Percentiles rank a stretch among this genome's conserved stretches.
These are phyloP conservation scores for Fusarium pseudonygamai DNA, from an alignment of 2,329 filamentous ascomycete species.

Conservation along the genomic window DNA sequence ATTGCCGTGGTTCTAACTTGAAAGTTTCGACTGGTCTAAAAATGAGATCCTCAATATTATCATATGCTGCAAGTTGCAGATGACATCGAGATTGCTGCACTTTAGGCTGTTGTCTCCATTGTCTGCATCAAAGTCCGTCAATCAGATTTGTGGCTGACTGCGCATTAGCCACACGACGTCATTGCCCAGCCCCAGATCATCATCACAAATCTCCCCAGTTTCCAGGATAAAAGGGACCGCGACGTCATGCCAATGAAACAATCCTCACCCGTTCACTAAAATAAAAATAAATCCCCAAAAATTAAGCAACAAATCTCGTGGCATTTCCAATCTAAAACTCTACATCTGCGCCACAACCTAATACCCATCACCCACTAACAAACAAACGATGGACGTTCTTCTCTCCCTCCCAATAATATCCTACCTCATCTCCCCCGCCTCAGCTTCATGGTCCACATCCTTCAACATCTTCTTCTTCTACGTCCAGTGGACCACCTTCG, in stretches of 20 bases:
- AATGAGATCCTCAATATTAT: neutral
- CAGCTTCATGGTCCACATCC: slow-evolving; percentile 78
- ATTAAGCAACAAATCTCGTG: neutral
- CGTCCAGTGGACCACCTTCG: slow-evolving; percentile 86
- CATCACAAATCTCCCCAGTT: neutral
- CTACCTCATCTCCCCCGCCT: slow-evolving; percentile 68
- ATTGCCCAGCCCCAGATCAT: neutral
- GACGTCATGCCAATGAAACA: slow-evolving; percentile 28
- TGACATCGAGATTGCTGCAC: neutral
- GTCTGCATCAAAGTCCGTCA: too few relatives aligned
- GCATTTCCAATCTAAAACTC: neutral
- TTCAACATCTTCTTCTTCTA: slow-evolving; percentile 91
- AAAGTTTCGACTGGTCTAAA: fast-evolving
- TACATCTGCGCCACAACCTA: slow-evolving; percentile 5
- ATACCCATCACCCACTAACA: neutral
- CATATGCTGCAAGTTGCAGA: too few relatives aligned
- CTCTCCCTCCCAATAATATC: slow-evolving; percentile 78
- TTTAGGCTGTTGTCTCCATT: neutral
- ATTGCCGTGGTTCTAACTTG: neutral
- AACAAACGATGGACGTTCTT: slow-evolving; percentile 67
- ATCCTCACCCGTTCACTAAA: neutral
- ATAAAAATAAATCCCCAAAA: neutral
- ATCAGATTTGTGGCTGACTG: slow-evolving; percentile 19
- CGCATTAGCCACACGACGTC: slow-evolving; percentile 31
- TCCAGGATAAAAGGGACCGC: slow-evolving; percentile 12